Conservation (phyloP, 1,284 basidiomycete genomes). For the Leccinum griseonigrum region DNA sequence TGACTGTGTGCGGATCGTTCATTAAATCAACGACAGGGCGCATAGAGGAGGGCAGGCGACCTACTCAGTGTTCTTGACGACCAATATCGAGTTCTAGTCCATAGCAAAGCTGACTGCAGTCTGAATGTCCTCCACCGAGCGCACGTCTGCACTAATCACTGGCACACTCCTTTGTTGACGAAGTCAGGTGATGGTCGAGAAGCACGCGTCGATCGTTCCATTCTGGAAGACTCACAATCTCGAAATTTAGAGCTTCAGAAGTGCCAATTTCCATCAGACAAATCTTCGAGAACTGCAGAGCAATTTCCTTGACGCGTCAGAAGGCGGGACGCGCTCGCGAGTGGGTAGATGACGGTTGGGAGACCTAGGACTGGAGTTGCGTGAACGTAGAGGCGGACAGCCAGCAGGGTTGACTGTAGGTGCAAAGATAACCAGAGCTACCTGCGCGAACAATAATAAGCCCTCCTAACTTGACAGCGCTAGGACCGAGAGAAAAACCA, state of each 20-base stretch:
- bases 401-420: slow-evolving; percentile 37
- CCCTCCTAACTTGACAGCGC: not conserved
- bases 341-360: slow-evolving; percentile 29
- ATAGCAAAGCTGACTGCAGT: slow-evolving; percentile 32
- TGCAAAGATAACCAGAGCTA: slow-evolving; percentile 5
- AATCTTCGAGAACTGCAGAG: slow-evolving; percentile 29
- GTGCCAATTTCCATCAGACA: slow-evolving; percentile 38
- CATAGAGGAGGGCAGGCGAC: not conserved
- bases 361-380: slow-evolving; percentile 29
- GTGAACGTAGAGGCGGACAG: slow-evolving; percentile 36
- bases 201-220: slow-evolving; percentile 37
- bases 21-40: not conserved
- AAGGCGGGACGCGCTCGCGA: slow-evolving; percentile 23
- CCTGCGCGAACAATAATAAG: not conserved
- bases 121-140: slow-evolving; percentile 37
- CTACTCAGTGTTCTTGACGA: slow-evolving; percentile 47
- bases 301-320: slow-evolving; percentile 21
- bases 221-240: slow-evolving; percentile 40
- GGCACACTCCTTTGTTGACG: slow-evolving; percentile 20
- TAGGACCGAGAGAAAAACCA: too few relatives aligned
- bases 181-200: slow-evolving; percentile 7
- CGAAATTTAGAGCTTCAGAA: slow-evolving; percentile 40
- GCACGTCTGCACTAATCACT: slow-evolving; percentile 26
- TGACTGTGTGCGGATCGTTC: slow-evolving; percentile 22
- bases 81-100: slow-evolving; percentile 40